These are phyloP conservation scores for Malus hybrid DNA, from an alignment of 331 rosid genomes.

Conservation along the genomic window DNA sequence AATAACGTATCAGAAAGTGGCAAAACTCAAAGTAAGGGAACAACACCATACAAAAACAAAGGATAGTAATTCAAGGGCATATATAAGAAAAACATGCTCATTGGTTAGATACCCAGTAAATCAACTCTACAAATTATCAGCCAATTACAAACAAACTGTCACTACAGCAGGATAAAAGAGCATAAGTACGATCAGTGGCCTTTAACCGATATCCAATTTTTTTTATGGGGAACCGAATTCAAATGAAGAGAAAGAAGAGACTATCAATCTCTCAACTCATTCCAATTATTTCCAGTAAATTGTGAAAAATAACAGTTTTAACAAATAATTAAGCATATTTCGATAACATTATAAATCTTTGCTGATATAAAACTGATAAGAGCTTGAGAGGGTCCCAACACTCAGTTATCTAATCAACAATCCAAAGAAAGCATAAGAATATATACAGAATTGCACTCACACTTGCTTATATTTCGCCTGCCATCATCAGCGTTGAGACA, in stretches of 20 bases:
- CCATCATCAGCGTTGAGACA: conserved; percentile 45
- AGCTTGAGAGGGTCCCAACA: neutral
- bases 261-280: neutral
- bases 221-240: neutral
- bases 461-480: conserved; percentile 38
- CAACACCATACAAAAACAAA: neutral
- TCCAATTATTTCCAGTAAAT: neutral
- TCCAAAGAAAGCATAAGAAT: neutral
- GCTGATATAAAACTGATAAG: neutral
- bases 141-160: neutral
- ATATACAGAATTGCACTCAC: conserved; percentile 29
- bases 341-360: neutral
- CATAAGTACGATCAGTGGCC: neutral
- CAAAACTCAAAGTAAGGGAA: neutral
- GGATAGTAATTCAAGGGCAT: neutral
- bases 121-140: neutral
- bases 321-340: neutral
- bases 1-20: neutral
- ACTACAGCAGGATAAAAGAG: neutral
- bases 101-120: neutral
- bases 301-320: neutral
- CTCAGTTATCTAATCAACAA: neutral
- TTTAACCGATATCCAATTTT: neutral
- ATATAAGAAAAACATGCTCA: no score
- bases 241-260: neutral